These are phyloP conservation scores for Leccinum disarticulatum DNA, from an alignment of 768 basidiomycete species.

Conservation along the genomic window DNA sequence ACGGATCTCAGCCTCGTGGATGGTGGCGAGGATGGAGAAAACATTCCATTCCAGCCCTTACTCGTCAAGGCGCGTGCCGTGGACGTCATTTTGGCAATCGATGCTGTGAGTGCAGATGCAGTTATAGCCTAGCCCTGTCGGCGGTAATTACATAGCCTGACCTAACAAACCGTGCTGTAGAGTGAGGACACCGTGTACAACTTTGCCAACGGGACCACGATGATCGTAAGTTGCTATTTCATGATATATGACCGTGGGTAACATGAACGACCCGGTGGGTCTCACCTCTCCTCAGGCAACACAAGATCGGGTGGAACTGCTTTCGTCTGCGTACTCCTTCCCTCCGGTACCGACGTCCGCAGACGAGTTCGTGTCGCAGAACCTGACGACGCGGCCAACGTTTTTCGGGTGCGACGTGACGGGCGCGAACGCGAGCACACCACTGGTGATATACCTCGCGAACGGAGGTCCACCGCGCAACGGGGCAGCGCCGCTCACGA, in stretches of 20 bases:
- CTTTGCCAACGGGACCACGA: constrained; percentile 26
- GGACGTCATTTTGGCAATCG: constrained; percentile 53
- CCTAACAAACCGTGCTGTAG: not conserved
- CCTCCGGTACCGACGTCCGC: constrained; percentile 30
- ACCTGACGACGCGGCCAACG: constrained; percentile 39
- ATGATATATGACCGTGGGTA: not conserved
- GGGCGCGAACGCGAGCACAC: constrained; percentile 33
- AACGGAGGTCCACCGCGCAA: constrained; percentile 48
- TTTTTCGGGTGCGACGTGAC: constrained; percentile 46
- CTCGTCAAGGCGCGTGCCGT: constrained; percentile 45
- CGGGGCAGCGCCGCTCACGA: constrained; percentile 39
- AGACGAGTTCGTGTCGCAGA: constrained; percentile 35
- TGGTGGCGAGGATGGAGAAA: constrained; percentile 44
- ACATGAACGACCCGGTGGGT: not conserved
- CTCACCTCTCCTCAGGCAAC: constrained; percentile 16
- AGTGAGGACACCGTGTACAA: constrained; percentile 1
- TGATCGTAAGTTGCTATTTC: constrained; percentile 23
- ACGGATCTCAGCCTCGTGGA: constrained; percentile 37
- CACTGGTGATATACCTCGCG: constrained; percentile 59
- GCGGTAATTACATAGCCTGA: not conserved
- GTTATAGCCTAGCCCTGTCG: not conserved
- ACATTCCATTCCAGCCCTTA: constrained; percentile 50
- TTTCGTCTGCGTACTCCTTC: constrained; percentile 35
- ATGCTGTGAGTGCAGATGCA: constrained; percentile 31
- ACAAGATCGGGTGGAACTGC: constrained; percentile 40